phyloP scores from a whole-genome alignment of 768 basidiomycete species.

The Dioszegia hungarica region DNA sequence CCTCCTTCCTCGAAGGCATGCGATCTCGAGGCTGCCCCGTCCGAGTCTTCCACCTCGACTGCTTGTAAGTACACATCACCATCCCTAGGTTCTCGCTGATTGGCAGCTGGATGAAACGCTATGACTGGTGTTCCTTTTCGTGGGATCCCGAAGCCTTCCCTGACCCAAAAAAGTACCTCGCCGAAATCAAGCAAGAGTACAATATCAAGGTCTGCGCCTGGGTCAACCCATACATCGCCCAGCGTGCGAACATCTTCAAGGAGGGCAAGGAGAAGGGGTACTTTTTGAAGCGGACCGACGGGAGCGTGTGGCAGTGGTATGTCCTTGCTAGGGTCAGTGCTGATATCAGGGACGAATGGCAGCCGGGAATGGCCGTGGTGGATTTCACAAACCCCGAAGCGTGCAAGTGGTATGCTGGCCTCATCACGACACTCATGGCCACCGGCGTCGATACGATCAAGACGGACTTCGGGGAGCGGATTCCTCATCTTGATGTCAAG shows the following conservation, averaged over 20 bases:
- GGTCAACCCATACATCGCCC: conserved; percentile 62
- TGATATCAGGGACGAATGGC: conserved; percentile 61
- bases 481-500: conserved; percentile 61
- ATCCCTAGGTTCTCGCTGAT: not conserved
- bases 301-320: conserved; percentile 51
- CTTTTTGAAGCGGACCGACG: conserved; percentile 65
- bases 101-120: conserved; percentile 41
- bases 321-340: not conserved
- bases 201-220: conserved; percentile 69
- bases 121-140: conserved; percentile 55
- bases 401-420: conserved; percentile 57
- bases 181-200: conserved; percentile 52
- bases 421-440: conserved; percentile 55
- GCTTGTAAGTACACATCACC: conserved; percentile 51
- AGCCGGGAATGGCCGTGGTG: conserved; percentile 55
- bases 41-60: conserved; percentile 68
- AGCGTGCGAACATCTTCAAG: conserved; percentile 56
- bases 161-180: conserved; percentile 60
- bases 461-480: conserved; percentile 73
- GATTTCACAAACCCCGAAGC: conserved; percentile 64
- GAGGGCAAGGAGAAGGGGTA: conserved; percentile 65
- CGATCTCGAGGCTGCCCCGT: conserved; percentile 51
- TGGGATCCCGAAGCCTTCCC: conserved; percentile 74
- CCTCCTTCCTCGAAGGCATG: conserved; percentile 69
- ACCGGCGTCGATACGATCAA: conserved; percentile 49